Evolutionary conservation across 1,284 basidiomycete genomes (phyloP), one percentile per base, ranked within the genome.

Genomic region (Hypsizygus ulmarius): DNA sequence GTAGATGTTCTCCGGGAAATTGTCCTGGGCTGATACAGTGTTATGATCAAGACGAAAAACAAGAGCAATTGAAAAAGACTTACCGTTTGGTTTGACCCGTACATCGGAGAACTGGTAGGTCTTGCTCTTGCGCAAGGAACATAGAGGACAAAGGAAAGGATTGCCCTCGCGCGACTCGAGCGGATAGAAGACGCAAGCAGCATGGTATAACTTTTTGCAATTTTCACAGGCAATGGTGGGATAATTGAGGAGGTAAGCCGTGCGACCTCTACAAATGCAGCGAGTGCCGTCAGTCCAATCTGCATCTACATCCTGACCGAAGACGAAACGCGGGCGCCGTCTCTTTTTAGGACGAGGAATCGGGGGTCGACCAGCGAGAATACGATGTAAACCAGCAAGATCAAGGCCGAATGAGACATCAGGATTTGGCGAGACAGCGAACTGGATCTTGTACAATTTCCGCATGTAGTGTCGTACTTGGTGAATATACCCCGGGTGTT

Each of bases 401-500:
- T 90, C 87, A 16, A 90, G 70, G 8, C 87, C 87, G 55, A 83
- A 90, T 1, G 87, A 90, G 1, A 87, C 75, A 43, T 90, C 86
- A 0, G 81, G 81, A 51, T 78, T 83, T 1, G 87, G 84, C 0
- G 85, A 85, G 10, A 90, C 84, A 5, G 84, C 82, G 60, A 91
- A 90, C 62, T 90, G 87, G 43, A 91, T 84, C 66, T 82, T 84
- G 70, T 84, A 91, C 25, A 91, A 67, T 67, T 90, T 91, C 56
- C 88, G 82, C 86, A 91, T 89, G 62, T 84, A 90, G 63, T 91
- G 89, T 19, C 89, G 79, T 9, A 90, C 86, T 63, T 89, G 88
- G 9, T 82, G 78, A 37, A 91, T 81, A 59, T 84, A 84, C 47
- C 87, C 84, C 3, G 73, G 69, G 12, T 81, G 77, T 60, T 88